These are phyloP conservation scores for Acanthochlamys bracteata DNA, from an alignment of 106 monocot genomes.

Conservation along the genomic window DNA sequence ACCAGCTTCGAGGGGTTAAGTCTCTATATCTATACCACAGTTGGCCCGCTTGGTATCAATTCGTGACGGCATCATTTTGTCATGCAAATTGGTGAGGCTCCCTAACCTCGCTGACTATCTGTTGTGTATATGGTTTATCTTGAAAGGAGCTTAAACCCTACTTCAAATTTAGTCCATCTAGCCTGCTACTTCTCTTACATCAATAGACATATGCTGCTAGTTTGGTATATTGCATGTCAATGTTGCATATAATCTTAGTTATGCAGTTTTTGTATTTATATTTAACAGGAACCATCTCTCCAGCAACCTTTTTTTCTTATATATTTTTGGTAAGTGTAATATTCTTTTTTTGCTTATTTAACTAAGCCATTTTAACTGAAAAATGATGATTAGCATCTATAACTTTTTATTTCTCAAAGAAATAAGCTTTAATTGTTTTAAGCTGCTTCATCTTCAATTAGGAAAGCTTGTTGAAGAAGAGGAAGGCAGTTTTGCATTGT, in stretches of 20 bases:
- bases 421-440: background rate
- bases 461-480: slow-evolving; percentile 99
- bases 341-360: slow-evolving; percentile 2
- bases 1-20: slow-evolving; percentile 59
- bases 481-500: slow-evolving; percentile 87
- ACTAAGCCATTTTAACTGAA: background rate
- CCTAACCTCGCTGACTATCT: background rate
- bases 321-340: slow-evolving; percentile 92
- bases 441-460: slow-evolving; percentile 19
- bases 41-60: slow-evolving; percentile 83
- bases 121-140: too few species aligned
- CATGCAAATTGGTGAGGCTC: slow-evolving; percentile 78
- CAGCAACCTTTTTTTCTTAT: slow-evolving; percentile 95
- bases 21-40: slow-evolving; percentile 72
- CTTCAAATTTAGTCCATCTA: too few species aligned
- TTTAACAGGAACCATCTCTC: slow-evolving; percentile 99
- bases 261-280: too few species aligned
- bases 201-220: too few species aligned
- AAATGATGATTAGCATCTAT: too few species aligned
- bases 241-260: too few species aligned
- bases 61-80: slow-evolving; percentile 86
- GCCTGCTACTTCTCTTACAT: too few species aligned
- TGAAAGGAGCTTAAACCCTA: too few species aligned
- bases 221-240: too few species aligned
- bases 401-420: too few species aligned